Percentiles rank a stretch among this genome's conserved stretches.
These are phyloP conservation scores for Excoecaria cochinchinensis DNA, from an alignment of 345 rosid species.

Conservation along the genomic window DNA sequence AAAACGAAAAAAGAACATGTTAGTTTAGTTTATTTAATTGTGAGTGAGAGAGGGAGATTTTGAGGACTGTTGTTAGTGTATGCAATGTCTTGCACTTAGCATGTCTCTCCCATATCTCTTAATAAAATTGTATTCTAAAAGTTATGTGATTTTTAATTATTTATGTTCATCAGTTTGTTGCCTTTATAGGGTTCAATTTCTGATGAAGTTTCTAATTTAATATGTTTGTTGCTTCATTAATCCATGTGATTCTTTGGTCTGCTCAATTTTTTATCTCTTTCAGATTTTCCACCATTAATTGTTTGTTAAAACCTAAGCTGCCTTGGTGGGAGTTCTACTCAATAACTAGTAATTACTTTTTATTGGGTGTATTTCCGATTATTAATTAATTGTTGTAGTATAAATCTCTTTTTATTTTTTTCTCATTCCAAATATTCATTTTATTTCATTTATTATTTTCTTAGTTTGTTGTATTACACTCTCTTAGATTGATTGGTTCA, in stretches of 20 bases:
- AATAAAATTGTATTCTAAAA: conserved; percentile 10
- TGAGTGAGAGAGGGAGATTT: no score
- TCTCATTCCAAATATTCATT: not conserved
- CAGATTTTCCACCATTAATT: conserved; percentile 13
- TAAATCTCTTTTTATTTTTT: no score
- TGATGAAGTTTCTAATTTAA: conserved; percentile 5
- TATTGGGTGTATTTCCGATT: not conserved
- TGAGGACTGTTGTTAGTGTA: conserved; percentile 1
- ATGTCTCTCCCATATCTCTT: conserved; percentile 17
- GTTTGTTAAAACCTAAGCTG: conserved; percentile 14
- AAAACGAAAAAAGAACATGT: conserved; percentile 4
- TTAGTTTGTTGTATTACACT: no score
- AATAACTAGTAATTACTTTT: no score
- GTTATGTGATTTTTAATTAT: not conserved
- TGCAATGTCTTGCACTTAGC: conserved; percentile 23
- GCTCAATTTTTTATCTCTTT: conserved; percentile 23
- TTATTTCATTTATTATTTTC: no score
- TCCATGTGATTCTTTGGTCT: conserved; percentile 7
- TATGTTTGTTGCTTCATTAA: conserved; percentile 2
- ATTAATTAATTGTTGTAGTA: no score
- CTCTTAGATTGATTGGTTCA: no score
- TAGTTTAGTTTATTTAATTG: not conserved
- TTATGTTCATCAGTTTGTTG: conserved; percentile 5
- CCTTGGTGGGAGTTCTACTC: not conserved
- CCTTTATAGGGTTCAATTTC: conserved; percentile 18